Evolutionary conservation across 208 protist genomes (phyloP), one percentile per base, ranked within the genome.

Genomic region (Phytomonas francai): DNA sequence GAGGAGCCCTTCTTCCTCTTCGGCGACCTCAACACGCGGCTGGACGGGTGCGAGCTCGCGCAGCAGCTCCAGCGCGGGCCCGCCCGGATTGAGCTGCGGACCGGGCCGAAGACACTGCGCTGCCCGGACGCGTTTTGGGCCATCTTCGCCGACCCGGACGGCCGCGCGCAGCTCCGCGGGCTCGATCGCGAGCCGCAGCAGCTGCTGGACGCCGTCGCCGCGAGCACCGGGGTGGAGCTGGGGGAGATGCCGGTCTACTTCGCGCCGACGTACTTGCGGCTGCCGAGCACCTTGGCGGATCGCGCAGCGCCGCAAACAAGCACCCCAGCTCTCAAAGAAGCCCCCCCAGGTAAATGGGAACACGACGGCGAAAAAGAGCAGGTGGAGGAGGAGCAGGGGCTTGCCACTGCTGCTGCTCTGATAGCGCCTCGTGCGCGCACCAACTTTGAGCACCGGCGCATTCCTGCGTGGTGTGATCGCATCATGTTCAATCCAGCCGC

Each of bases 381-480:
- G 11, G 8, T 22, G 14, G 57, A 70, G 12, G 34, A 30, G n/a
- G 28, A 36, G 49, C 19, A 51, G 32, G 39, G 29, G 12, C 36
- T 39, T 28, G 33, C 30, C 22, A 62, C 56, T 19, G 36, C 16
- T 16, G 72, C 49, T 31, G 63, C 79, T n/a, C 58, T 76, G 22
- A 49, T 39, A 39, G 34, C 34, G 45, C 19, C 72, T 60, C 54
- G 57, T 78, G 27, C 59, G 1, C 62, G 65, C 12, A 66, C 73
- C 45, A 78, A 69, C 34, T 91, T 82, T 57, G 25, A 30, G 12
- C 79, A 74, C 30, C 33, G 71, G 32, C 82, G 89, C n/a, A 59
- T 92, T 45, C 86, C 89, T 8, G 89, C 89, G 28, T 94, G 89
- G 89, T 94, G 89, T 65, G 89, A 94, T 66, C 81, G 89, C n/a